Base-by-base conservation (phyloP, 805 yeast species). In the Brettanomyces sp. region DNA sequence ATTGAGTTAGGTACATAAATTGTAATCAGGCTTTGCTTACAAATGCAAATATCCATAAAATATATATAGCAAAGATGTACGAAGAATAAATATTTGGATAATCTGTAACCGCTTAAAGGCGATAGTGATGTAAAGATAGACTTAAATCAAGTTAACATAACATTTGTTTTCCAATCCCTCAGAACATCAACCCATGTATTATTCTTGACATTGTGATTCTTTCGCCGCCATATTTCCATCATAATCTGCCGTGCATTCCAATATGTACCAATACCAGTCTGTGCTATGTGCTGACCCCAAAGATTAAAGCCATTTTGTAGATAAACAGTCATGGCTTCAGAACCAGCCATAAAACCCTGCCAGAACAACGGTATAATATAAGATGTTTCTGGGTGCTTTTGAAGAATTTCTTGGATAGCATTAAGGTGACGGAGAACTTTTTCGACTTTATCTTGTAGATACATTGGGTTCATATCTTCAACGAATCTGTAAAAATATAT, bases 321-420 rank as follows among this genome's bases (percentile, higher is more conserved):
- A 34, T 68, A 69, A 1, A 62, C 54, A 5, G 81, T 76, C 48
- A 76, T 73, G 9, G 89, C 82, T 50, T 85, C 88, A 56, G 93
- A 82, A 0, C 95, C 95, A 1, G 91, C 89, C 39, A 88, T 81
- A 53, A 88, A 88, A 0, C 93, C 95, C 57, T 85, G 91, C 93
- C 95, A 88, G 54, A 86, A 79, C 33, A 86, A 66, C 4, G 96
- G 95, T 34, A 82, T 77, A 43, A 79, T 78, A 21, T 82, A 74
- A 3, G 62, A 58, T 1, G 82, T 79, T 24, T 76, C 79, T 21
- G 71, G 64, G 45, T 62, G 56, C 30, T 57, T 49, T 5, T 74
- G 73, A 33, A 82, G 78, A 42, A 85, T 65, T 37, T 61, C 58
- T 47, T 80, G 85, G 46, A 88, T 74, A 46, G 72, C 68, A 55